phyloP scores from a whole-genome alignment of 2,329 filamentous ascomycete species.

The Parastagonospora nodorum region DNA sequence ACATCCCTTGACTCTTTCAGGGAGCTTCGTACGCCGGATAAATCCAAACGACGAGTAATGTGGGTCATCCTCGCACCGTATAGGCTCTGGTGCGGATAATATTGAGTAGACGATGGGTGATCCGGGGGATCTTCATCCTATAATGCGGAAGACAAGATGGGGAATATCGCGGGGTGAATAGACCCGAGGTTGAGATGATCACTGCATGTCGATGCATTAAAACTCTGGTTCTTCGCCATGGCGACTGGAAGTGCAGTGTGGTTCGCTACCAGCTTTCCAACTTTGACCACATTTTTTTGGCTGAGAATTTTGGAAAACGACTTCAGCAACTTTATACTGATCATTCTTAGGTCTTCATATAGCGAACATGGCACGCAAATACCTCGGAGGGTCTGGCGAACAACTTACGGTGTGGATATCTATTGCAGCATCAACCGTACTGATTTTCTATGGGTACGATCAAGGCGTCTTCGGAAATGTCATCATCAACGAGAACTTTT shows the following conservation, averaged over 20 bases:
- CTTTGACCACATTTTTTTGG: background rate
- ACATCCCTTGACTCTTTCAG: slow-evolving; percentile 6
- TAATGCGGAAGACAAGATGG: background rate
- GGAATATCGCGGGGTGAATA: slow-evolving; percentile 15
- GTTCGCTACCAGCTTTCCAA: slow-evolving; percentile 7
- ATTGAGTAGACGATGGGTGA: background rate
- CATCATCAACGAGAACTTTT: slow-evolving; percentile 39
- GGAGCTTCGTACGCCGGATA: slow-evolving; percentile 2
- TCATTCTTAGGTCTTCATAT: background rate
- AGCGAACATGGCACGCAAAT: slow-evolving; percentile 51
- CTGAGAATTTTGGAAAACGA: background rate
- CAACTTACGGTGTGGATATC: slow-evolving; percentile 59
- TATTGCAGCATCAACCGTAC: slow-evolving; percentile 55
- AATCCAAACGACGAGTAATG: slow-evolving; percentile 1
- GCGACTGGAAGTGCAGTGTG: background rate
- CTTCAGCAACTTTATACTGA: background rate
- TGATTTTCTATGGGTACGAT: slow-evolving; percentile 56
- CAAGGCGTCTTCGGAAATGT: slow-evolving; percentile 44
- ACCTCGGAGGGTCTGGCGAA: slow-evolving; percentile 58
- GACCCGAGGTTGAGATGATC: slow-evolving; percentile 7
- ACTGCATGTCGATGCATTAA: slow-evolving; percentile 12
- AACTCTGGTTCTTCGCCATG: slow-evolving; percentile 2
- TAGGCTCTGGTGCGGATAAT: background rate
- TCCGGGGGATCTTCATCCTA: background rate
- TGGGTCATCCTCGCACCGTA: background rate